Percentiles rank a stretch among this genome's conserved stretches.
These are phyloP conservation scores for Parathielavia hyrcaniae DNA, from an alignment of 495 filamentous ascomycete species.

Conservation along the genomic window DNA sequence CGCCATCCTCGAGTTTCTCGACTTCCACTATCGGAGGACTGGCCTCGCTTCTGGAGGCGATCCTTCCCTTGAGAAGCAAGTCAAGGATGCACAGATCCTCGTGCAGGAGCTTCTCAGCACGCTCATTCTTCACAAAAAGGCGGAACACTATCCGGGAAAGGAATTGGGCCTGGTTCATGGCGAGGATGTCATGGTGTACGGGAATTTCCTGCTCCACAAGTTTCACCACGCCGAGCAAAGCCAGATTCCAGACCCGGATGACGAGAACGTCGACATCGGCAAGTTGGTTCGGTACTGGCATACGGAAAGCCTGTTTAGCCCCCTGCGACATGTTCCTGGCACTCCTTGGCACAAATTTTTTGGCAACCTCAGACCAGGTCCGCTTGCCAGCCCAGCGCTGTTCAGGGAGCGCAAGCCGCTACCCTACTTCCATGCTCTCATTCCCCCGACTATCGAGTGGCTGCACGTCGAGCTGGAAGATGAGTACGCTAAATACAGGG, in stretches of 20 bases:
- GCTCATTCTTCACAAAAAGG: conserved; percentile 10
- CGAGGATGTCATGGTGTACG: conserved; percentile 10
- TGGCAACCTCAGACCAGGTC: conserved; percentile 4
- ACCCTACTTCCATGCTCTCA: background rate
- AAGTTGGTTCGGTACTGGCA: conserved; percentile 13
- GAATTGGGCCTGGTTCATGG: conserved; percentile 11
- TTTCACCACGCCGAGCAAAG: background rate
- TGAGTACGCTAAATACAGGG: conserved; percentile 8
- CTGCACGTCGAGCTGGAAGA: conserved; percentile 1
- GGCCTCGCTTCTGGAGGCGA: conserved; percentile 16
- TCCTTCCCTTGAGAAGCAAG: conserved; percentile 11
- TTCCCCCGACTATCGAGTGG: conserved; percentile 13
- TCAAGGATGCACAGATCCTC: conserved; percentile 11
- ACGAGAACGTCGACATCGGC: background rate
- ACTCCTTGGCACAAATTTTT: conserved; percentile 24
- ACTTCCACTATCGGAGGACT: conserved; percentile 6
- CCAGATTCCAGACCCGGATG: background rate
- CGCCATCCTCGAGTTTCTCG: conserved; percentile 14
- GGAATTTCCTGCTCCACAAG: conserved; percentile 11
- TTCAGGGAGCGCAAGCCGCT: conserved; percentile 5
- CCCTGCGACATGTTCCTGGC: conserved; percentile 19
- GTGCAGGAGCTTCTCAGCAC: conserved; percentile 7
- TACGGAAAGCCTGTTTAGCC: conserved; percentile 4
- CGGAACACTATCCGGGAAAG: conserved; percentile 14
- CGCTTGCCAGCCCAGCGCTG: background rate